Conservation (phyloP, 345 rosid species). For the Brassica carinata region DNA sequence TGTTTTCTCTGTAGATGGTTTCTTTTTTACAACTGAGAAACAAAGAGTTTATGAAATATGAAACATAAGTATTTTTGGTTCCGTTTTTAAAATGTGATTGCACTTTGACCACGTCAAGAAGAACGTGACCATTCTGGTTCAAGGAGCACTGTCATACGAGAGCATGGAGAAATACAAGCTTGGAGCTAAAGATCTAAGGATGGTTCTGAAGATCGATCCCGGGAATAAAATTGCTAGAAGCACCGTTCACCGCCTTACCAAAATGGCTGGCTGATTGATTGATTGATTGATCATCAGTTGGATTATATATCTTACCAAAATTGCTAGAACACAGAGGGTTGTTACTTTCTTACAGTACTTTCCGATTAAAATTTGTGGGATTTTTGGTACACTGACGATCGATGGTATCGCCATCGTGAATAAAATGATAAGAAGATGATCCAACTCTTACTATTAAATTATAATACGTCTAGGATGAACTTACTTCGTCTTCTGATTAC, state of each 20-base stretch:
- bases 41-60: too few relatives aligned
- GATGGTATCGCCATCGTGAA: not conserved
- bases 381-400: not conserved
- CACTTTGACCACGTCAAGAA: too few relatives aligned
- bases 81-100: too few relatives aligned
- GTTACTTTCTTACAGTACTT: not conserved
- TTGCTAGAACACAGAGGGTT: not conserved
- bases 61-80: too few relatives aligned
- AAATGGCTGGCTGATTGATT: constrained; percentile 60
- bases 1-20: not conserved
- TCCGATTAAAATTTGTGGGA: not conserved
- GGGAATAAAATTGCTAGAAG: constrained; percentile 86
- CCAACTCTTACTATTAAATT: not conserved
- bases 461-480: not conserved
- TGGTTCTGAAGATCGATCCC: constrained; percentile 88
- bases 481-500: not conserved
- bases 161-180: constrained; percentile 97
- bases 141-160: constrained; percentile 46
- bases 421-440: not conserved
- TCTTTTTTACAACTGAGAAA: constrained; percentile 19
- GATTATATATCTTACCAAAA: not conserved
- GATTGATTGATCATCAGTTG: too few relatives aligned
- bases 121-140: too few relatives aligned
- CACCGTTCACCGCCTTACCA: constrained; percentile 81
- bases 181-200: constrained; percentile 94